Evolutionary conservation across 495 filamentous ascomycete species (phyloP), one percentile per base, ranked within the genome.

Genomic region (Neurospora sp.): DNA sequence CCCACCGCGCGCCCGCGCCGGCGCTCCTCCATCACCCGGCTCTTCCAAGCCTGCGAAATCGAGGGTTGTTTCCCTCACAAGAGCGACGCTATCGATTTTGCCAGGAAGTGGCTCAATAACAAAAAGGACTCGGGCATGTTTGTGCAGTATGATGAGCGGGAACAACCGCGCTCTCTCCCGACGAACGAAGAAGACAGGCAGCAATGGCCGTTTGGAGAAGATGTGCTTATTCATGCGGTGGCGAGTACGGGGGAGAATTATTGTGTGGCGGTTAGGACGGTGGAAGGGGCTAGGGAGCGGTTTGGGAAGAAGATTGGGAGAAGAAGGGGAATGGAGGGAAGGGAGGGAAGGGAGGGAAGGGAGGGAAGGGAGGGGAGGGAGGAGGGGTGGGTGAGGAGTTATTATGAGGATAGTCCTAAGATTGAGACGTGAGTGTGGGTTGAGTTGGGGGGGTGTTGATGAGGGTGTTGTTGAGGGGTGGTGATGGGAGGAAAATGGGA

Each of bases 141-240:
- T 71, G 80, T 76, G 2, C 80, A 86, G 77, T 85, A 83, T 41
- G 84, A 86, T 39, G 80, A 82, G 72, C 74, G 80, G 31, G 78
- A n/a, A n/a, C n/a, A 76, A 18, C 9, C 73, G 75, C 14, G 73
- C 72, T 6, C 46, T 12, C 4, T 23, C 12, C 14, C 4, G 12
- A 20, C 23, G 23, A 49, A 16, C 39, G 23, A 72, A 14, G 71
- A n/a, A 10, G 40, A 42, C 72, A 35, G 35, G 46, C 77, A 77
- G n/a, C n/a, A n/a, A 40, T 86, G 84, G 84, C 84, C 84, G 39
- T 86, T 83, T 77, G 84, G 84, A 10, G 83, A 85, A 9, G 82
- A 86, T 9, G 80, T 83, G 5, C 66, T 83, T 0, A 82, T 85
- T 23, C 83, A 83, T 66, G 84, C 84, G 8, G 82, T 86, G 12